Base-by-base conservation (phyloP, 2,329 filamentous ascomycete genomes). In the Talaromyces amestolkiae region DNA sequence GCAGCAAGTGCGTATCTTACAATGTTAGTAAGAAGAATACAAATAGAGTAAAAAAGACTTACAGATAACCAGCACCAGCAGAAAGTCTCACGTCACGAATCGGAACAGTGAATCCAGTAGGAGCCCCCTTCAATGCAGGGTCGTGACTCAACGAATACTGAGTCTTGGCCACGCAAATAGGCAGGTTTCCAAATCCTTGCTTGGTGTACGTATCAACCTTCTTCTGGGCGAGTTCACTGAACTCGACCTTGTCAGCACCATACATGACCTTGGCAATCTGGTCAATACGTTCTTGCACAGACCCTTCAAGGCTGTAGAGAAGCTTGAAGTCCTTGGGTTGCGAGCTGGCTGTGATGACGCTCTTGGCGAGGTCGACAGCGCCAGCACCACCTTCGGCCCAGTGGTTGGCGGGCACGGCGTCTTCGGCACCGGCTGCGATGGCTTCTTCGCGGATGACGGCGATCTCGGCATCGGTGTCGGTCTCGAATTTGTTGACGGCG, bases 101-200 rank as follows among this genome's bases (percentile, higher is more conserved):
- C 1, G 95, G 95, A 6, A 99, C 88, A 0, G 92, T 96, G 79
- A 98, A 99, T 66, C 94, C 95, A 3, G 89, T 91, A 27, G 95
- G 95, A 9, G 95, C 95, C 68, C 95, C 95, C 86, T 99, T 99
- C 72, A 98, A 85, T 11, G 91, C 88, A 2, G 94, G 90, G 77
- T 99, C 93, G 79, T 98, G 94, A 66, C 91, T 95, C 58, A 99
- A 85, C 39, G 92, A 96, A 83, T 99, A 99, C 79, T 99, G 95
- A 15, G 95, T 99, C 88, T 99, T 99, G 68, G 95, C 95, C 70
- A 98, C 87, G 78, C 95, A 99, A 75, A 98, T 97, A 41, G 95
- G 95, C 69, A 99, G 83, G 78, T 97, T 92, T 24, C 90, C 91
- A 73, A 94, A 96, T 54, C 95, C 95, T 79, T 98, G 95, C 76